These are phyloP conservation scores for Pseudozyma thailandica DNA, from an alignment of 1,284 basidiomycete species.

Conservation along the genomic window DNA sequence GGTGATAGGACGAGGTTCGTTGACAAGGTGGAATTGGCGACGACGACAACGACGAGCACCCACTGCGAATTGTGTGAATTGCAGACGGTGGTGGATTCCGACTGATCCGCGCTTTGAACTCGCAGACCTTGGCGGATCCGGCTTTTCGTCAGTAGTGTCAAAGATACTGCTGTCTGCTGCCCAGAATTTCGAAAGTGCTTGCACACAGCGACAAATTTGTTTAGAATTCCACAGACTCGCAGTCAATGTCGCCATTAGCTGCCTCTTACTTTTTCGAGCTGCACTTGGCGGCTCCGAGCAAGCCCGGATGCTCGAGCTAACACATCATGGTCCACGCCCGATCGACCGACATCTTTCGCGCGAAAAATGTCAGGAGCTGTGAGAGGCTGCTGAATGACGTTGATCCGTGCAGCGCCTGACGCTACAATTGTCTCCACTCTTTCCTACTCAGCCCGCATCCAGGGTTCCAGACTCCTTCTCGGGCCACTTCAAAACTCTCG, in stretches of 20 bases:
- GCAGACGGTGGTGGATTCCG: slow-evolving; percentile 1
- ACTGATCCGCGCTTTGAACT: slow-evolving; percentile 2
- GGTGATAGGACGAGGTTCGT: slow-evolving; percentile 10
- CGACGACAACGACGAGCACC: slow-evolving; percentile 15
- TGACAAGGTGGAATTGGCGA: neutral
- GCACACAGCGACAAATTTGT: neutral
- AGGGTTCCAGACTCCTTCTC: slow-evolving; percentile 2
- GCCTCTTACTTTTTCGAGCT: neutral
- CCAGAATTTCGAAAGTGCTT: neutral
- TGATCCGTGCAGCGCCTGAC: slow-evolving; percentile 27
- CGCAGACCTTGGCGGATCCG: slow-evolving; percentile 21
- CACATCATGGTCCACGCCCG: slow-evolving; percentile 6
- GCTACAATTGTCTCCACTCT: slow-evolving; percentile 16
- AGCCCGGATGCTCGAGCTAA: slow-evolving; percentile 18
- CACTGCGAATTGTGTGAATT: neutral
- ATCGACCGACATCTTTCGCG: slow-evolving; percentile 14
- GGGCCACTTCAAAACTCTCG: neutral
- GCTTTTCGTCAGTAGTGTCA: neutral
- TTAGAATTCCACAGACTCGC: neutral
- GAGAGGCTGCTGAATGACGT: slow-evolving; percentile 32
- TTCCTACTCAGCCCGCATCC: neutral
- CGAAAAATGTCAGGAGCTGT: slow-evolving; percentile 5
- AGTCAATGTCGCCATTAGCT: neutral
- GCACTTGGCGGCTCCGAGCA: slow-evolving; percentile 27
- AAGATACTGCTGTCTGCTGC: neutral